phyloP scores from a whole-genome alignment of 2,329 filamentous ascomycete genomes.

The Drechslerella dactyloides region DNA sequence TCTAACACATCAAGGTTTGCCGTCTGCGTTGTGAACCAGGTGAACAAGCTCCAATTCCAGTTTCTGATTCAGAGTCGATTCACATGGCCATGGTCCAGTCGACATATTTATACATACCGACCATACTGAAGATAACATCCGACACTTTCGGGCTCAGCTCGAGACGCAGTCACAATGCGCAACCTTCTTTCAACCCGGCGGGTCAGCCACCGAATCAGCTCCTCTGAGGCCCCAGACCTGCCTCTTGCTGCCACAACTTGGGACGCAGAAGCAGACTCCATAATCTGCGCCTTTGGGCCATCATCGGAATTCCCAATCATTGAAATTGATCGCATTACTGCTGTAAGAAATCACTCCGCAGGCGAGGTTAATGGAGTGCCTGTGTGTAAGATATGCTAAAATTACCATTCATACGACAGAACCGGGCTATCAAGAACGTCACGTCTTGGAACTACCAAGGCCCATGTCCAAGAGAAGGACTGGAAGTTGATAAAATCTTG shows the following conservation, averaged over 20 bases:
- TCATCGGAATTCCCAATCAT: slow-evolving; percentile 72
- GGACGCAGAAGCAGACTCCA: slow-evolving; percentile 78
- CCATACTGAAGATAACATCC: not conserved
- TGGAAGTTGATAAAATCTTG: slow-evolving; percentile 76
- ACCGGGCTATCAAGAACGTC: slow-evolving; percentile 60
- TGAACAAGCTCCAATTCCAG: no score
- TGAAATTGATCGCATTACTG: slow-evolving; percentile 67
- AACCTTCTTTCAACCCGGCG: slow-evolving; percentile 53
- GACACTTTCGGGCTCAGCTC: not conserved
- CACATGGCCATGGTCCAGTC: not conserved
- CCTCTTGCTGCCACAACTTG: slow-evolving; percentile 79
- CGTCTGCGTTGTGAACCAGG: no score
- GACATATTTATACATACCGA: not conserved
- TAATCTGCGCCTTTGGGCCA: slow-evolving; percentile 85
- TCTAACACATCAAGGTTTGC: no score
- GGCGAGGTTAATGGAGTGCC: not conserved
- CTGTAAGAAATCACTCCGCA: slow-evolving; percentile 40
- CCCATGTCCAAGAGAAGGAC: slow-evolving; percentile 76
- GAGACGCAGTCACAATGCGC: slow-evolving; percentile 52
- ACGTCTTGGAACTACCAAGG: slow-evolving; percentile 80
- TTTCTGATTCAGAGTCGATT: no score
- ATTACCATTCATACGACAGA: slow-evolving; percentile 53
- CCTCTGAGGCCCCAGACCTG: slow-evolving; percentile 60
- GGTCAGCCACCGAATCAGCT: slow-evolving; percentile 47
- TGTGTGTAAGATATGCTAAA: slow-evolving; percentile 53